Evolutionary conservation across 2,329 filamentous ascomycete species (phyloP).

Genomic region (Fusarium scirpi): DNA sequence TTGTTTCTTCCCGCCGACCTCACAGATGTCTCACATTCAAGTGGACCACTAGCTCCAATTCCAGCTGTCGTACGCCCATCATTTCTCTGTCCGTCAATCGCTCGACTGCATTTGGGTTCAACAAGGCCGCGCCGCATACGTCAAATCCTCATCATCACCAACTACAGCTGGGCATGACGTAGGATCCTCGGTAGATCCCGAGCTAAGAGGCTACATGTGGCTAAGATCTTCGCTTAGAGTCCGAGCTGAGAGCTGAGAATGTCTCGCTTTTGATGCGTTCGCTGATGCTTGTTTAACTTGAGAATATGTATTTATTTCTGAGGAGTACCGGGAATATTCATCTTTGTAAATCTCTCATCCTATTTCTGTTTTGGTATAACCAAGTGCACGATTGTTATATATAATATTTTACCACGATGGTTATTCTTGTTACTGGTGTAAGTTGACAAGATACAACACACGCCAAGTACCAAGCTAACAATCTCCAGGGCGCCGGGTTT

Average conservation of each 20-base stretch:
- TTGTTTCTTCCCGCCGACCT: neutral
- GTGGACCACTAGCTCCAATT: neutral
- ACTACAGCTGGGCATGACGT: conserved; percentile 5
- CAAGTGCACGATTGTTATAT: no score
- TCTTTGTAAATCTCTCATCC: neutral
- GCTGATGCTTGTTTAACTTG: conserved; percentile 14
- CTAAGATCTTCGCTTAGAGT: conserved; percentile 17
- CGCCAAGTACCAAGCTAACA: neutral
- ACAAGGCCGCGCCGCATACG: conserved; percentile 10
- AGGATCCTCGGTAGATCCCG: conserved; percentile 14
- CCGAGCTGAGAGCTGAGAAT: conserved; percentile 17
- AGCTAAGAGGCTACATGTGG: conserved; percentile 5
- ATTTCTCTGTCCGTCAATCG: conserved; percentile 2
- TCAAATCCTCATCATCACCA: neutral
- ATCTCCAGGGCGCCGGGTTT: conserved; percentile 31
- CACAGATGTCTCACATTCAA: neutral
- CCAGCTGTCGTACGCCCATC: neutral
- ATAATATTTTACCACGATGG: conserved; percentile 1
- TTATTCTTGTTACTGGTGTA: conserved; percentile 33
- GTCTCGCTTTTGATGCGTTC: neutral
- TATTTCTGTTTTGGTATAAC: no score
- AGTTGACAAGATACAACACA: neutral
- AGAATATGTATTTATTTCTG: neutral
- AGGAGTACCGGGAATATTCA: neutral
- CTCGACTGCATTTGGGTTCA: neutral